These are phyloP conservation scores for Trypanosoma cruzi DNA, from an alignment of 208 protist species.

Conservation along the genomic window DNA sequence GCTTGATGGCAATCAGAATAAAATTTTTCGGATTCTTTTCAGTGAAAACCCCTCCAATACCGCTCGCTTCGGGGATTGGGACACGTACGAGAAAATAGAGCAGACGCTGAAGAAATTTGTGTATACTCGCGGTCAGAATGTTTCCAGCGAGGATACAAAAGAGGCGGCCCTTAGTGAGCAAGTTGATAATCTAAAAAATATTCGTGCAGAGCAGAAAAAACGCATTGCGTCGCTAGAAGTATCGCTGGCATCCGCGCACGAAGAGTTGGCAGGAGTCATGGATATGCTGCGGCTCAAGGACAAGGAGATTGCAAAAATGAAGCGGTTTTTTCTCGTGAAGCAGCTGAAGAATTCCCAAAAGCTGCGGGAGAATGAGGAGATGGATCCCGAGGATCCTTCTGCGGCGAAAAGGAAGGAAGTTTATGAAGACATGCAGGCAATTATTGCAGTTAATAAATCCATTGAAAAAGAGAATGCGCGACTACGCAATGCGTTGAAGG, in stretches of 20 bases:
- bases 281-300: slow-evolving; percentile 62
- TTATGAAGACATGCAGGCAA: slow-evolving; percentile 50
- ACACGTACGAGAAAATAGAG: slow-evolving; percentile 80
- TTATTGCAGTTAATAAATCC: slow-evolving; percentile 75
- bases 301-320: slow-evolving; percentile 45
- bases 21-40: slow-evolving; percentile 61
- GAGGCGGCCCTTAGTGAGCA: slow-evolving; percentile 23
- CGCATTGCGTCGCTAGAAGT: slow-evolving; percentile 33
- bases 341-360: slow-evolving; percentile 52
- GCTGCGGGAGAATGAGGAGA: slow-evolving; percentile 37
- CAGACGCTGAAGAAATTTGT: slow-evolving; percentile 68
- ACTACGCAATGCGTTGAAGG: slow-evolving; percentile 44
- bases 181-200: slow-evolving; percentile 18
- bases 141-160: background rate
- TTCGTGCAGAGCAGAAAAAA: slow-evolving; percentile 22
- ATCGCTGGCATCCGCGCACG: slow-evolving; percentile 32
- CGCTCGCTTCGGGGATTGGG: slow-evolving; percentile 58
- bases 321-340: slow-evolving; percentile 37
- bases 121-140: slow-evolving; percentile 41
- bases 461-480: slow-evolving; percentile 66
- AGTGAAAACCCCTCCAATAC: slow-evolving; percentile 11
- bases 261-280: slow-evolving; percentile 54
- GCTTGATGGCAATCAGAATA: slow-evolving; percentile 62
- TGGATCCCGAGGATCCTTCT: background rate
- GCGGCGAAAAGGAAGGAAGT: slow-evolving; percentile 24